Percentiles rank a stretch among this genome's conserved stretches.
Evolutionary conservation across 2,329 filamentous ascomycete species (phyloP).

Genomic region (Fusarium cyanostomum): DNA sequence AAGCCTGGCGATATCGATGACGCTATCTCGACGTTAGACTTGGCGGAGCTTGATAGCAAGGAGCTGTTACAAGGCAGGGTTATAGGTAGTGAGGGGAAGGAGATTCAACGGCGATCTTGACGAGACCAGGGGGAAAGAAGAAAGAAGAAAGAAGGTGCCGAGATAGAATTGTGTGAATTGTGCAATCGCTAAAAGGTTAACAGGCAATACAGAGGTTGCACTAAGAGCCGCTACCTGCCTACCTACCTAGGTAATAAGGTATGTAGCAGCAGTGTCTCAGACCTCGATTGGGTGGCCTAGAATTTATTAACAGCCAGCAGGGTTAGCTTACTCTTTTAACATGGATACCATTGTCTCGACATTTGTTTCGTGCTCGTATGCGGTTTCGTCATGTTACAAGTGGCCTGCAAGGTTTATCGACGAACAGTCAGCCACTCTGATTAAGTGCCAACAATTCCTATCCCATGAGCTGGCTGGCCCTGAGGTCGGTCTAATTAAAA

Average conservation of each 20-base stretch:
- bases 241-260: background rate
- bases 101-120: background rate
- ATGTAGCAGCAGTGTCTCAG: background rate
- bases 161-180: background rate
- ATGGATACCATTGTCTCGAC: background rate
- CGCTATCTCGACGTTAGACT: slow-evolving; percentile 31
- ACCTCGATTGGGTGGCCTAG: background rate
- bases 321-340: background rate
- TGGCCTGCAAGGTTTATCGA: background rate
- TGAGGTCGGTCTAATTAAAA: too few relatives aligned
- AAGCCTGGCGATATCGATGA: slow-evolving; percentile 31
- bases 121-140: background rate
- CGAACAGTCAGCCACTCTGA: too few relatives aligned
- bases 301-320: background rate
- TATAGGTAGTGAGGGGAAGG: slow-evolving; percentile 6
- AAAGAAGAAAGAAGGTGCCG: background rate
- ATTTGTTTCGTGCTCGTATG: background rate
- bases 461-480: background rate
- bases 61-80: slow-evolving; percentile 30
- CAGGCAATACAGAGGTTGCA: background rate
- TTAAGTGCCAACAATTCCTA: too few relatives aligned
- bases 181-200: background rate
- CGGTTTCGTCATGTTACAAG: background rate
- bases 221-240: background rate
- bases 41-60: background rate